Base-by-base conservation (phyloP, 768 basidiomycete genomes). In the Hygrocybe punicea region DNA sequence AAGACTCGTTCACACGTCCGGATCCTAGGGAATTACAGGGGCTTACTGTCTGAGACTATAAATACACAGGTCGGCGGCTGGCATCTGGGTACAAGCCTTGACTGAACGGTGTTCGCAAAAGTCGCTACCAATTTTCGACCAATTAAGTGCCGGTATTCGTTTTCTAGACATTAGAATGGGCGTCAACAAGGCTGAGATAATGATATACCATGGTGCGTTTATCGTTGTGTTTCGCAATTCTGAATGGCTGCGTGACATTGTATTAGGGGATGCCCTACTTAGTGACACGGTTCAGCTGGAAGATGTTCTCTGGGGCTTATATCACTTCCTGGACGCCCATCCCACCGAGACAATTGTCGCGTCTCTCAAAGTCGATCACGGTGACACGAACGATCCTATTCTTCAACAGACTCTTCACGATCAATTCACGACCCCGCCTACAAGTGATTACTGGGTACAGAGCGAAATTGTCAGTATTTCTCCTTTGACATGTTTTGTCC, bases 361-460 rank as follows among this genome's bases (percentile, higher is more conserved):
- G 4, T 53, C 52, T 17, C n/a, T 53, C 16, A 53, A 53, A 25
- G 39, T 53, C 10, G 52, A 53, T 24, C 39, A 53, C 13, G 52
- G 52, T 40, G 52, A 53, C 36, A 16, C 21, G 3, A 53, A 39
- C 21, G 52, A 53, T 53, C 36, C 52, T 39, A 44, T n/a, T 25
- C 34, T 53, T 9, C 52, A 53, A 44, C 39, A 39, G 13, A 42
- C 52, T 23, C 37, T 53, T 42, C 23, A 53, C 6, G 23, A 24
- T 29, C 37, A 53, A 6, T 53, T 53, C 42, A 53, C 39, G 8
- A 53, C 52, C 11, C 1, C 14, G 6, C 37, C 36, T 5, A 53
- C 52, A 8, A 53, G 36, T 21, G 52, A 53, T 42, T 53, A 53
- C 17, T 53, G 52, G 52, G 52, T 53, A 19, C 52, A 53, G 29